phyloP scores from a whole-genome alignment of 1,139 yeast species.

The Geotrichum cucujoidarum region DNA sequence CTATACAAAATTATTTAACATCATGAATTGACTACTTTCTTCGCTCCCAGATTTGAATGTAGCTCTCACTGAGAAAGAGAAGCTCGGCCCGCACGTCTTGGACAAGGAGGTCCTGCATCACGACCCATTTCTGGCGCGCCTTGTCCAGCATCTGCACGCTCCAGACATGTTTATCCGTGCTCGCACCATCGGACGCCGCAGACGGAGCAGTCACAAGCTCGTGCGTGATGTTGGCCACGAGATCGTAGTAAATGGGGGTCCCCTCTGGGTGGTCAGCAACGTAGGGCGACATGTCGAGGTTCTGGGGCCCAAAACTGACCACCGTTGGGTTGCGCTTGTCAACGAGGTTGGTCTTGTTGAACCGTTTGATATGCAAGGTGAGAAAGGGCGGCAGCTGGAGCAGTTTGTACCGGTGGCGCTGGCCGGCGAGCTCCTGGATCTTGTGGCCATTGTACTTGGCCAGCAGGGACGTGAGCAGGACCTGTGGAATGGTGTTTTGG shows the following conservation, averaged over 20 bases:
- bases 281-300: conserved; percentile 42
- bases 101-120: conserved; percentile 50
- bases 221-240: conserved; percentile 51
- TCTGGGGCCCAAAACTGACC: conserved; percentile 52
- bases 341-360: conserved; percentile 36
- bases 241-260: conserved; percentile 39
- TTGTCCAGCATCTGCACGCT: conserved; percentile 48
- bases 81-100: conserved; percentile 51
- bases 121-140: conserved; percentile 49
- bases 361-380: conserved; percentile 54
- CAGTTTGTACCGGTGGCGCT: conserved; percentile 42
- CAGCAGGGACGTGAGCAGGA: conserved; percentile 45
- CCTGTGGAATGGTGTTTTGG: conserved; percentile 48
- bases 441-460: conserved; percentile 43
- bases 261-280: no score
- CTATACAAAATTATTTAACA: no score
- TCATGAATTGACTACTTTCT: not conserved
- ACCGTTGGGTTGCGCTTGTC: conserved; percentile 56
- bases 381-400: conserved; percentile 49
- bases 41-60: conserved; percentile 62
- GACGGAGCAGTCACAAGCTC: conserved; percentile 32
- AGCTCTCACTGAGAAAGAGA: conserved; percentile 57
- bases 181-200: conserved; percentile 15
- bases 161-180: conserved; percentile 41
- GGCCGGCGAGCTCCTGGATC: conserved; percentile 36